Percentiles rank a stretch among this genome's conserved stretches.
Evolutionary conservation across 139 green algal genomes (phyloP).

Genomic region (Chlorella ohadii): DNA sequence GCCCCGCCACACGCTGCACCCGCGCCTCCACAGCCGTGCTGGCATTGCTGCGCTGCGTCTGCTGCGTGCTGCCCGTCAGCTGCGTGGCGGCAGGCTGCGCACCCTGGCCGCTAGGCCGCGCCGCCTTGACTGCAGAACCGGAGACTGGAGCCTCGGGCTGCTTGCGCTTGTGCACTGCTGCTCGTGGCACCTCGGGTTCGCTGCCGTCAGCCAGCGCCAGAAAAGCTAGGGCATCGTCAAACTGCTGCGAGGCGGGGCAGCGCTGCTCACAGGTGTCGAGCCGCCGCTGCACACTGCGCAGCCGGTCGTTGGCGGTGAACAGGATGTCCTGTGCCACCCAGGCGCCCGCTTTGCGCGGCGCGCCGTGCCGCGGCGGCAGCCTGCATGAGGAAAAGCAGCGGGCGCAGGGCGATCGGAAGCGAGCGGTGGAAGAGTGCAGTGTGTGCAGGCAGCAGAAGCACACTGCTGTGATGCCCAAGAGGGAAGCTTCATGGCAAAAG

Average conservation of each 20-base stretch:
- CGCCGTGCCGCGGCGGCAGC: slow-evolving; percentile 8
- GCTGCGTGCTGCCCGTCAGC: slow-evolving; percentile 14
- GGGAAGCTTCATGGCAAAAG: too few relatives aligned
- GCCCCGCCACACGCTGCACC: too few relatives aligned
- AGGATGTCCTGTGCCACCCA: slow-evolving; percentile 23
- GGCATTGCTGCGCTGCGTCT: background rate
- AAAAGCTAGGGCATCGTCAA: background rate
- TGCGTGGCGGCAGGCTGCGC: slow-evolving; percentile 14
- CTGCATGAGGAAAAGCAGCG: too few relatives aligned
- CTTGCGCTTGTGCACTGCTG: slow-evolving; percentile 12
- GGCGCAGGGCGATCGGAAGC: background rate
- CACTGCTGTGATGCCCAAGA: too few relatives aligned
- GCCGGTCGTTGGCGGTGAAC: background rate
- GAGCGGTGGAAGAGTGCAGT: background rate
- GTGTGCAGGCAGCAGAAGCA: background rate
- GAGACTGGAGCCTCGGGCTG: background rate
- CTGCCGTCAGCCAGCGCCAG: background rate
- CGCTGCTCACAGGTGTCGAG: slow-evolving; percentile 13
- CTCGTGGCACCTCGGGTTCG: background rate
- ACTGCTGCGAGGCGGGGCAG: slow-evolving; percentile 12
- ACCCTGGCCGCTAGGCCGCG: background rate
- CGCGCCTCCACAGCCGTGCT: too few relatives aligned
- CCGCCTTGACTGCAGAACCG: slow-evolving; percentile 15
- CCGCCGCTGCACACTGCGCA: background rate
- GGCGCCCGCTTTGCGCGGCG: background rate